Percentiles rank a stretch among this genome's conserved stretches.
Evolutionary conservation across 75 land plant species (phyloP).

Genomic region (Isoetes taiwanensis): DNA sequence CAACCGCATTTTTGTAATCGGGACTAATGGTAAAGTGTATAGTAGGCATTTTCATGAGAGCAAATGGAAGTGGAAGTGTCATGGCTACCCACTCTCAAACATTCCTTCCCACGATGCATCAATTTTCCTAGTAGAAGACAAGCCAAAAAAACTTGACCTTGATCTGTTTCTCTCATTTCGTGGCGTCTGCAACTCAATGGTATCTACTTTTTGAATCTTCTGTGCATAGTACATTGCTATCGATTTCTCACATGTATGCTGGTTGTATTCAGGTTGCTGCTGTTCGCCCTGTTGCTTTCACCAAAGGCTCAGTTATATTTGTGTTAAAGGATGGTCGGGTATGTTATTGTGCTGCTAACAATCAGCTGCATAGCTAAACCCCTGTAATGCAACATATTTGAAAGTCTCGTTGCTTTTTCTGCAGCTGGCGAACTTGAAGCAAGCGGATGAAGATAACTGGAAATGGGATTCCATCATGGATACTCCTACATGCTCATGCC

Average conservation of each 20-base stretch:
- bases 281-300: slow-evolving; percentile 50
- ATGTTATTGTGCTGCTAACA: slow-evolving; percentile 4
- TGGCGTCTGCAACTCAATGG: slow-evolving; percentile 1
- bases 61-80: slow-evolving; percentile 49
- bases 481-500: slow-evolving; percentile 57
- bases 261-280: slow-evolving; percentile 36
- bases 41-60: slow-evolving; percentile 27
- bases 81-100: slow-evolving; percentile 30
- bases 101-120: not conserved
- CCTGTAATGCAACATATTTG: not conserved
- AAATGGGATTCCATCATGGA: slow-evolving; percentile 43
- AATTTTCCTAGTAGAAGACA: not conserved
- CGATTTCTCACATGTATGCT: not conserved
- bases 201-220: not conserved
- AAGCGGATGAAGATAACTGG: slow-evolving; percentile 33
- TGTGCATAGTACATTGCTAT: not conserved
- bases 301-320: slow-evolving; percentile 43
- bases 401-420: not conserved
- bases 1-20: slow-evolving; percentile 40
- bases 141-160: not conserved
- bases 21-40: slow-evolving; percentile 60
- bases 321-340: slow-evolving; percentile 70
- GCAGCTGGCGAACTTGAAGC: slow-evolving; percentile 52
- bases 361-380: not conserved
- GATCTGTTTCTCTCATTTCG: slow-evolving; percentile 3